Evolutionary conservation across 805 yeast genomes (phyloP), one percentile per base, ranked within the genome.

Genomic region (Barnettozyma siamensis): DNA sequence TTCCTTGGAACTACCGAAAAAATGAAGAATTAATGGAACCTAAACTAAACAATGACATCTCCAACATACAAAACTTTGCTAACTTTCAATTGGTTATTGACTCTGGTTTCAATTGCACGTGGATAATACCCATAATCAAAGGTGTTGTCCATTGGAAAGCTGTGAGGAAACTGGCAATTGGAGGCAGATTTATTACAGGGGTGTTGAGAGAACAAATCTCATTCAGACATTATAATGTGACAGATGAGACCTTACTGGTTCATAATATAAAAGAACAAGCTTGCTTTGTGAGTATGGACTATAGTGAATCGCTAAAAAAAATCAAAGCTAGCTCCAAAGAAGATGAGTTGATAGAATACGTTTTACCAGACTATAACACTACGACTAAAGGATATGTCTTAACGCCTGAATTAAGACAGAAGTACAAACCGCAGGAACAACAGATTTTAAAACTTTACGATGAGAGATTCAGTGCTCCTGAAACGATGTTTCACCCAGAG

Each of bases 381-480:
- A 81, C 88, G 7, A 74, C 80, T 33, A 69, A 79, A 9, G 99
- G 99, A 0, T 83, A 80, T 53, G 77, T 84, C 1, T 60, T 69
- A 7, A 65, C 70, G 11, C 57, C 60, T 7, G 63, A 54, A 15
- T 49, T 58, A 17, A 51, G 47, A 27, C 45, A 48, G 2, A 52
- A 54, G 30, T 54, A 52, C n/a, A 51, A 57, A 29, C 63, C 72
- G 3, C 70, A 64, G 18, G 83, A 78, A 36, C 66, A 74, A 10
- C 96, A 89, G 59, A 69, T 80, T 1, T 64, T 91, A 29, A 65
- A 72, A 37, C 68, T 93, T 6, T 72, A 70, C 20, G 97, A 91
- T 59, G 99, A 93, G 60, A 64, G 96, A 42, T 91, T 93, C 61
- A 72, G 86, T 2, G 76, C 85, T 2, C 96, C 98, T 0, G 99